These are phyloP conservation scores for Fagus sylvatica DNA, from an alignment of 306 rosid genomes.

Conservation along the genomic window DNA sequence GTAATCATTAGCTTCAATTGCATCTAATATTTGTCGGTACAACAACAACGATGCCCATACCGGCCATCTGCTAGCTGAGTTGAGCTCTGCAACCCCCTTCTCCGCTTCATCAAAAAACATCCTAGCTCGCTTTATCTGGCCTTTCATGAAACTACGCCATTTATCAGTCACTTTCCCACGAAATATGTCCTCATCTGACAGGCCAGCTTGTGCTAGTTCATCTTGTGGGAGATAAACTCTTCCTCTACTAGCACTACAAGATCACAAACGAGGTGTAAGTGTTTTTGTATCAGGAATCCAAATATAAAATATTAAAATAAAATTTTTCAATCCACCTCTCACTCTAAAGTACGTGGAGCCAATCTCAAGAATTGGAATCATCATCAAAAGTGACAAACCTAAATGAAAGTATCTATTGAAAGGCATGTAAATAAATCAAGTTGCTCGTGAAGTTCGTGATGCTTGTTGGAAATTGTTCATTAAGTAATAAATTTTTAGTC, in stretches of 20 bases:
- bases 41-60: conserved; percentile 84
- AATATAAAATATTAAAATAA: neutral
- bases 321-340: too few relatives aligned
- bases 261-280: neutral
- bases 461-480: too few relatives aligned
- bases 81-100: conserved; percentile 75
- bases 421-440: too few relatives aligned
- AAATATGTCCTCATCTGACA: conserved; percentile 81
- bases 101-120: conserved; percentile 94
- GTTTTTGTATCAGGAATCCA: neutral
- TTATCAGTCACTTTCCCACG: conserved; percentile 69
- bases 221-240: conserved; percentile 95
- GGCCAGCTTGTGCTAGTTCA: conserved; percentile 79
- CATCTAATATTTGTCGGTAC: conserved; percentile 80
- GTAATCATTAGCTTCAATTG: conserved; percentile 93
- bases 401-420: too few relatives aligned
- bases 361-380: too few relatives aligned
- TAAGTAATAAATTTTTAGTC: too few relatives aligned
- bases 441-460: too few relatives aligned
- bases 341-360: too few relatives aligned
- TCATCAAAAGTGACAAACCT: too few relatives aligned
- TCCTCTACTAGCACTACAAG: conserved; percentile 83
- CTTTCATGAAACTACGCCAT: conserved; percentile 89
- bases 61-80: conserved; percentile 90
- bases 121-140: conserved; percentile 84